Evolutionary conservation across 345 rosid genomes (phyloP), one percentile per base, ranked within the genome.

Genomic region (Eutrema japonicum): DNA sequence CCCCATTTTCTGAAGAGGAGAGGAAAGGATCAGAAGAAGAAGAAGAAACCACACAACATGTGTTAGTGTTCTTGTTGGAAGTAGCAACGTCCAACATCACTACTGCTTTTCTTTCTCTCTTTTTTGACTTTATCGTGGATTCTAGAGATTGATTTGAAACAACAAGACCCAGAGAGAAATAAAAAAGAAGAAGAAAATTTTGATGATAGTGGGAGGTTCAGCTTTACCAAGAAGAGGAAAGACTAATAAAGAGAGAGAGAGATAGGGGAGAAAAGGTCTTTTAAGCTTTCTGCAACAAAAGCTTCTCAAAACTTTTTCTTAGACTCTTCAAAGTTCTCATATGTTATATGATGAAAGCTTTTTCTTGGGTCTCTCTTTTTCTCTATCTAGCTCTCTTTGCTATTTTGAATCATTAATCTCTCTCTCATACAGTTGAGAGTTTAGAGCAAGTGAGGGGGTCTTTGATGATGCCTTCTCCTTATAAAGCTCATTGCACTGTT

Each of bases 221-320:
- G 90, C 88, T 87, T 87, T 87, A 83, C 84, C 62, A 74, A 57
- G 66, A 47, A 64, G 71, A 64, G 54, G 55, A 30, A 54, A 60
- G 29, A 56, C 49, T 53, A 54, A 71, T 40, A 68, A 70, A 65
- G 72, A 66, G 66, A 79, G 72, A 43, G 38, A 62, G 71, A 64
- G 30, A 59, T 42, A 62, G 30, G 61, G 57, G 73, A 56, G 60
- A 59, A 85, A 88, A 79, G 87, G 79, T 78, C 67, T 64, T 55
- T 67, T 43, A 80, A 79, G 90, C 91, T 89, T 88, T 85, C 91
- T 82, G 88, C 85, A 62, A 80, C 81, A 80, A 84, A 55, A 38
- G 82, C 89, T 85, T 87, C 81, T 70, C 72, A 64, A 80, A 70
- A 80, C 84, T 83, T 88, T 80, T 78, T 71, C 66, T 57, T 62